These are phyloP conservation scores for Daldinia sp. DNA, from an alignment of 2,329 filamentous ascomycete species.

Conservation along the genomic window DNA sequence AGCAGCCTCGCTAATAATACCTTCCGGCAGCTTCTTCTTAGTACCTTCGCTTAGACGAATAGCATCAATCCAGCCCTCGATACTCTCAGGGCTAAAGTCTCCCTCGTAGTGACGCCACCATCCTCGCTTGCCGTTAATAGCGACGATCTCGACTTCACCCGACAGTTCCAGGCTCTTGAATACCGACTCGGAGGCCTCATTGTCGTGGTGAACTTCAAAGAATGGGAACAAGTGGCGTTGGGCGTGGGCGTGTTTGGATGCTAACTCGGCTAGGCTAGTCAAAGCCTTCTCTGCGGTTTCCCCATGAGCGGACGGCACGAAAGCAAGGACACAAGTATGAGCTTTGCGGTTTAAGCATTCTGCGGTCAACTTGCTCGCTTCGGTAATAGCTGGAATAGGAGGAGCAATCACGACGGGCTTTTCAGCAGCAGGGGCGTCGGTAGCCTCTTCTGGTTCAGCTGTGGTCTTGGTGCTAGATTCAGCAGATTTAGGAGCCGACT, in stretches of 20 bases:
- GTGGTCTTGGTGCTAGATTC: constrained; percentile 53
- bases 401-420: constrained; percentile 64
- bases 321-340: constrained; percentile 81
- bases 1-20: constrained; percentile 58
- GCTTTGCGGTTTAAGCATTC: constrained; percentile 80
- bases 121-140: constrained; percentile 81
- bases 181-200: constrained; percentile 63
- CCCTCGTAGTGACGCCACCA: constrained; percentile 84
- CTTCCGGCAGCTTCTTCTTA: constrained; percentile 77
- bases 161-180: constrained; percentile 69
- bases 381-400: constrained; percentile 71
- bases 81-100: constrained; percentile 64
- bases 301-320: constrained; percentile 66
- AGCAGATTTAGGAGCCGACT: constrained; percentile 57
- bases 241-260: constrained; percentile 74
- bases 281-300: constrained; percentile 66
- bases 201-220: constrained; percentile 73
- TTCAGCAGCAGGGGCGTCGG: constrained; percentile 51
- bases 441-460: constrained; percentile 48
- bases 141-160: constrained; percentile 74
- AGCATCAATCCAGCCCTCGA: constrained; percentile 90
- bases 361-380: constrained; percentile 69
- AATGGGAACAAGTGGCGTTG: constrained; percentile 82
- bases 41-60: constrained; percentile 87
- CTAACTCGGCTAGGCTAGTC: constrained; percentile 73